Evolutionary conservation across 1,284 basidiomycete genomes (phyloP), one percentile per base, ranked within the genome.

Genomic region (Marasmius tenuissimus): DNA sequence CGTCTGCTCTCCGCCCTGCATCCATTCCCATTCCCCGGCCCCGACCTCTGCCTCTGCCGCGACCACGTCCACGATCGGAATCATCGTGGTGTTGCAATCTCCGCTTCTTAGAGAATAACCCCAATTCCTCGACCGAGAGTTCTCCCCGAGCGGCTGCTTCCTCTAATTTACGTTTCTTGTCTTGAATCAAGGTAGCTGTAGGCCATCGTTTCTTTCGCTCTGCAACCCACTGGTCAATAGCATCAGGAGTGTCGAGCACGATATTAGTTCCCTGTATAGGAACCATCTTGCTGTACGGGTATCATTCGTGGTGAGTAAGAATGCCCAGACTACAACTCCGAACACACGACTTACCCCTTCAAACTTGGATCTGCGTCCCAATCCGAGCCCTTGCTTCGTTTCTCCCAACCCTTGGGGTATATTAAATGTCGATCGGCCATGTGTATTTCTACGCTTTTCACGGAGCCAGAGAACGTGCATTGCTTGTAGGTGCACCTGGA

Each of bases 341-440:
- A 47, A 47, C 8, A 47, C 20, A n/a, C 16, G 16, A 70, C 74
- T 62, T 67, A 89, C 91, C 89, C 88, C 75, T 84, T 90, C 61
- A 91, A 76, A 74, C 85, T 88, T 18, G 87, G 89, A 73, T 91
- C 89, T 4, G 89, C 84, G 70, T 93, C 91, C 86, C 90, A 91
- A 53, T 87, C 87, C 8, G 73, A 66, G 63, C 78, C 82, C 65
- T 82, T 83, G 69, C 83, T 85, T 64, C 80, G 81, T 61, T 87
- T 83, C 57, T 91, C 82, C 85, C 91, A 92, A 20, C 86, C 89
- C 49, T 84, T 81, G 16, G 91, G 91, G 67, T 88, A 95, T 56
- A 96, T 88, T 55, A 96, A 78, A 74, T 96, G 95, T 20, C 94
- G 81, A 71, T 97, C 95, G 86, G 94, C 95, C 84, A 90, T 92